phyloP scores from a whole-genome alignment of 768 basidiomycete genomes.

The Heimioporus sp. region DNA sequence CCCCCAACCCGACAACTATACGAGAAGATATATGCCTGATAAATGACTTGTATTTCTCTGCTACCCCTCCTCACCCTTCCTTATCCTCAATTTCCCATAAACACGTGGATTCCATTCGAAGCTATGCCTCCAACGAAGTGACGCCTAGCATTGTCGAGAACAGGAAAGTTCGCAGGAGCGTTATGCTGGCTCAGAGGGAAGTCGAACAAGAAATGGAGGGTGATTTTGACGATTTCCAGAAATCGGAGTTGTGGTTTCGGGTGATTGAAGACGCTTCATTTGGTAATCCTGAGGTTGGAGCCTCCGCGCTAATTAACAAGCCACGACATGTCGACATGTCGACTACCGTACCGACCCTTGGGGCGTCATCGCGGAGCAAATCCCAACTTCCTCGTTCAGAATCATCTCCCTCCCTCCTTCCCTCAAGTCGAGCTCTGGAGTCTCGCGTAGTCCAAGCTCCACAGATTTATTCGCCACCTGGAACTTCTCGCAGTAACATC shows the following conservation, averaged over 20 bases:
- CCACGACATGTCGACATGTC: slow-evolving; percentile 9
- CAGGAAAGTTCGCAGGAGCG: slow-evolving; percentile 67
- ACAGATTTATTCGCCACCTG: slow-evolving; percentile 16
- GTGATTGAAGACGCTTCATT: slow-evolving; percentile 69
- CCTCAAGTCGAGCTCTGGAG: slow-evolving; percentile 10
- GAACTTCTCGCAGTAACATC: slow-evolving; percentile 47
- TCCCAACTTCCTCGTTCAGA: slow-evolving; percentile 33
- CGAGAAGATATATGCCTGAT: slow-evolving; percentile 90
- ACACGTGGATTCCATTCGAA: slow-evolving; percentile 66
- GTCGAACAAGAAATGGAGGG: slow-evolving; percentile 89
- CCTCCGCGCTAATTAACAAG: not conserved
- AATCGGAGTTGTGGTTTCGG: slow-evolving; percentile 91
- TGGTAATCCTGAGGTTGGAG: slow-evolving; percentile 11
- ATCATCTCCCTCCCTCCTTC: slow-evolving; percentile 33
- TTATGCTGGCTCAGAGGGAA: slow-evolving; percentile 82
- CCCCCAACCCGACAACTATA: slow-evolving; percentile 57
- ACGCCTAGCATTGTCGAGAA: slow-evolving; percentile 39
- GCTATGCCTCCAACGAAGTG: slow-evolving; percentile 55
- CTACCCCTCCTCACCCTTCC: slow-evolving; percentile 52
- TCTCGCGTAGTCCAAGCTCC: slow-evolving; percentile 19
- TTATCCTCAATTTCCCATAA: slow-evolving; percentile 66
- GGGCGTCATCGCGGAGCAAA: slow-evolving; percentile 5
- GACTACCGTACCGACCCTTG: slow-evolving; percentile 1
- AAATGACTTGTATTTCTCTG: slow-evolving; percentile 82
- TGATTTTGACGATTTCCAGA: slow-evolving; percentile 86